Evolutionary conservation across 495 filamentous ascomycete species (phyloP).

Genomic region (Aspergillus saccharolyticus): DNA sequence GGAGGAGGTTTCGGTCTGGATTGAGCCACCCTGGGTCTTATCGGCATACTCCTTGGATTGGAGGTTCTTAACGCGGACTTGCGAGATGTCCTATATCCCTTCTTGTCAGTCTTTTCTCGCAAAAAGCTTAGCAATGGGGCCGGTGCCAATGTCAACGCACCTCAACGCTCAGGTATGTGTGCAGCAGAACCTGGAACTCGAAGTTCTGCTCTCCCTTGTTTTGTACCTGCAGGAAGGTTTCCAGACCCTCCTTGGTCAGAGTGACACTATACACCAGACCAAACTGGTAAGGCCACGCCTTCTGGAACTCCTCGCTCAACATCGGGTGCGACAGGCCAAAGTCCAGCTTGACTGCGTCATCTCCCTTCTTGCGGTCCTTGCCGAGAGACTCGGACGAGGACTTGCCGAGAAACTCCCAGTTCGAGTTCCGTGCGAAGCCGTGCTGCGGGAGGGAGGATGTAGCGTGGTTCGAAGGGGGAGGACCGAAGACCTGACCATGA

Average conservation of each 20-base stretch:
- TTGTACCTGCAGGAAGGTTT: slow-evolving; percentile 78
- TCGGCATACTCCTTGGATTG: slow-evolving; percentile 69
- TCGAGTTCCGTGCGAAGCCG: slow-evolving; percentile 86
- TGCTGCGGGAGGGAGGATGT: slow-evolving; percentile 81
- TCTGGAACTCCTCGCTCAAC: slow-evolving; percentile 57
- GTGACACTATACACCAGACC: slow-evolving; percentile 90
- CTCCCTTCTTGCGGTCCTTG: slow-evolving; percentile 33
- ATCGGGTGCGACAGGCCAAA: slow-evolving; percentile 78
- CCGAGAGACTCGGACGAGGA: slow-evolving; percentile 64
- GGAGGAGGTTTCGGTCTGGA: slow-evolving; percentile 51
- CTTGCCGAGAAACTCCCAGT: slow-evolving; percentile 60
- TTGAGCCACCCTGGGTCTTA: slow-evolving; percentile 62
- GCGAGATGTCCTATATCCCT: slow-evolving; percentile 61
- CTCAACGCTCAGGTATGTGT: slow-evolving; percentile 79
- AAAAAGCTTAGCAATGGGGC: neutral
- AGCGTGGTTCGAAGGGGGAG: slow-evolving; percentile 63
- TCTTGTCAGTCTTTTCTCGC: neutral
- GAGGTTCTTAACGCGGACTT: slow-evolving; percentile 65
- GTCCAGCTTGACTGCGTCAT: slow-evolving; percentile 79
- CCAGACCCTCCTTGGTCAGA: slow-evolving; percentile 64
- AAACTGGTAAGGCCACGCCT: slow-evolving; percentile 78
- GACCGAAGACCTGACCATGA: slow-evolving; percentile 74
- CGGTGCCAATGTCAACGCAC: slow-evolving; percentile 47
- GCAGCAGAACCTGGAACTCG: slow-evolving; percentile 87
- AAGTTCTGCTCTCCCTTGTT: slow-evolving; percentile 73